Percentiles rank a stretch among this genome's conserved stretches.
Conservation (phyloP, 164 flowering plant genomes). For the Nymphaea colorata region DNA sequence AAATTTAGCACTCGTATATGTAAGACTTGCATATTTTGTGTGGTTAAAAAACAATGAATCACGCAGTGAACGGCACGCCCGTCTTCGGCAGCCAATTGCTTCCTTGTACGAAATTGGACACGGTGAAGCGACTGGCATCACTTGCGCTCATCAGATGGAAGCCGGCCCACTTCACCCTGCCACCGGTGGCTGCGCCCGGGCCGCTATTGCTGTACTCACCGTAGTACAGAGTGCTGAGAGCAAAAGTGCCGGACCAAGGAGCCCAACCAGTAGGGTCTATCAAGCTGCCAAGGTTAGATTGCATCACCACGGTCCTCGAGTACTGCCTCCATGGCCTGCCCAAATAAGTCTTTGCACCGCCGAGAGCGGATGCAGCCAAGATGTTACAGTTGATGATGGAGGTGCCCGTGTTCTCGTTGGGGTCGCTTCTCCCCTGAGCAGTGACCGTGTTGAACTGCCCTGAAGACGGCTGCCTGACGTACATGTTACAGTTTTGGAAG, state of each 20-base stretch:
- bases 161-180: constrained; percentile 34
- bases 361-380: constrained; percentile 20
- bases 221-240: constrained; percentile 28
- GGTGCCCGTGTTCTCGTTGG: too few species aligned
- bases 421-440: too few species aligned
- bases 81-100: too few species aligned
- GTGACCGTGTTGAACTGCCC: too few species aligned
- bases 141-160: constrained; percentile 4
- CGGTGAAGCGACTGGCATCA: too few species aligned
- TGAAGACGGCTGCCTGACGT: too few species aligned
- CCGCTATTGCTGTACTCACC: constrained; percentile 34
- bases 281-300: constrained; percentile 16
- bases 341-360: constrained; percentile 18
- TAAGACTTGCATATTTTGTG: too few species aligned
- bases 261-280: constrained; percentile 30
- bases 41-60: too few species aligned
- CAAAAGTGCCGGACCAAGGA: constrained; percentile 9
- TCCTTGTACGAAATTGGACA: too few species aligned
- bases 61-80: too few species aligned
- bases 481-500: too few species aligned
- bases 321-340: constrained; percentile 49
- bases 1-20: too few species aligned
- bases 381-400: constrained; percentile 20
- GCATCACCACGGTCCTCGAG: constrained; percentile 33
- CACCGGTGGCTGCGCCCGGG: constrained; percentile 16